Base-by-base conservation (phyloP, 164 flowering plant species). In the Litsea cubeba region DNA sequence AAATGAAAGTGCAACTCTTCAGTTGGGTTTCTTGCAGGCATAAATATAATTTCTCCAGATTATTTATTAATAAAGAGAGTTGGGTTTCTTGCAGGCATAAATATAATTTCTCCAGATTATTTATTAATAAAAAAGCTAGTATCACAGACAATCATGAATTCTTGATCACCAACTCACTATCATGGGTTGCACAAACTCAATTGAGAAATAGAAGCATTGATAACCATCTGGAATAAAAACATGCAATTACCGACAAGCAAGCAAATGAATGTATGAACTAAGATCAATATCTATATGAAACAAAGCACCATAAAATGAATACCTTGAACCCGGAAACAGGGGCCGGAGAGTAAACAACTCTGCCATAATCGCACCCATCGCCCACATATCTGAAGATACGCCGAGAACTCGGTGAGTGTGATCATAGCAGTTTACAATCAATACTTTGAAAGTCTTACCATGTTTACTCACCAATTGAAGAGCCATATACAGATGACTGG, bases 321-420 rank as follows among this genome's bases (percentile, higher is more conserved):
- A 91, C 98, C 97, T 92, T 65, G 87, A 83, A 67, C 99, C 99
- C 5, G 94, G 97, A 75, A 95, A 95, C 35, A 95, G 92, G 26
- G 99, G 98, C 32, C 93, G 88, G 0, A 93, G 93, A 71, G 94
- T 84, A 67, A 95, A 87, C 81, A 95, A 68, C 70, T 95, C 99
- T 78, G 98, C 94, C 94, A 93, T 92, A 64, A 93, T 95, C 62
- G 98, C 99, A 69, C 99, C 99, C 99, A 95, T 95, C 10, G 98
- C 99, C 99, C 99, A 95, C 94, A 93, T 91, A 82, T 95, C 99
- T 95, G 83, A 20, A 77, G 23, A 22, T 3, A 23, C 54, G 70
- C 1, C 30, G 50, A 75, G 28, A 3, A 12, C 32, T 18, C 30
- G 23, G 66, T 35, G 18, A 3, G 20, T 14, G 17, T 54, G 60